Evolutionary conservation across 2,329 filamentous ascomycete species (phyloP).

Genomic region (Taxawa tesnikishii): DNA sequence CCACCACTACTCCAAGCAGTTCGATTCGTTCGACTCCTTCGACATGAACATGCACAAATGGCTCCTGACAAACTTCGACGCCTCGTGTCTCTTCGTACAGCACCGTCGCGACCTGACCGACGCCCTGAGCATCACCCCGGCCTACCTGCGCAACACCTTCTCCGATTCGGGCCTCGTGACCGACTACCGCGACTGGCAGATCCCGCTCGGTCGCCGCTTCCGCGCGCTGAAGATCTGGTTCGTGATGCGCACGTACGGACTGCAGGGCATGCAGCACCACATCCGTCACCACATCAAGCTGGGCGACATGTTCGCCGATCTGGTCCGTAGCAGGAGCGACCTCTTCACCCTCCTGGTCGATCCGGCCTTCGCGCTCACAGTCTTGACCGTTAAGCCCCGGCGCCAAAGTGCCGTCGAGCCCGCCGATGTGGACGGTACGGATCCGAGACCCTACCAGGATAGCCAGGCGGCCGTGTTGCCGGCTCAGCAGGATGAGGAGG

Average conservation of each 20-base stretch:
- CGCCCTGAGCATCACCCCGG: conserved; percentile 65
- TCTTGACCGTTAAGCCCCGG: conserved; percentile 51
- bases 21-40: conserved; percentile 70
- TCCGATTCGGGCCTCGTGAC: conserved; percentile 76
- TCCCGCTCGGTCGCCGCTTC: conserved; percentile 82
- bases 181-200: conserved; percentile 96
- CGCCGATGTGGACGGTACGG: conserved; percentile 6
- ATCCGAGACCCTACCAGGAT: conserved; percentile 17
- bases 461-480: conserved; percentile 12
- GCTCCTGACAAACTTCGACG: conserved; percentile 88
- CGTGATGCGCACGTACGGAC: conserved; percentile 70
- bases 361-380: conserved; percentile 67
- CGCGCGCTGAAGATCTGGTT: conserved; percentile 91
- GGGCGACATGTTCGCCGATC: conserved; percentile 56
- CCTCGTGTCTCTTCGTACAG: conserved; percentile 67
- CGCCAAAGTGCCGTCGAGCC: conserved; percentile 18
- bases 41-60: conserved; percentile 97
- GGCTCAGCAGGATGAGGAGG: conserved; percentile 22
- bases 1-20: conserved; percentile 51
- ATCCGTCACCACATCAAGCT: conserved; percentile 56
- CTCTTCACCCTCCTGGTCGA: conserved; percentile 65
- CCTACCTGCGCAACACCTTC: conserved; percentile 72
- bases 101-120: conserved; percentile 64
- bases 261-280: conserved; percentile 62
- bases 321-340: conserved; percentile 49